Base-by-base conservation (phyloP, 2,329 filamentous ascomycete species). In the Ampelomyces quisqualis region DNA sequence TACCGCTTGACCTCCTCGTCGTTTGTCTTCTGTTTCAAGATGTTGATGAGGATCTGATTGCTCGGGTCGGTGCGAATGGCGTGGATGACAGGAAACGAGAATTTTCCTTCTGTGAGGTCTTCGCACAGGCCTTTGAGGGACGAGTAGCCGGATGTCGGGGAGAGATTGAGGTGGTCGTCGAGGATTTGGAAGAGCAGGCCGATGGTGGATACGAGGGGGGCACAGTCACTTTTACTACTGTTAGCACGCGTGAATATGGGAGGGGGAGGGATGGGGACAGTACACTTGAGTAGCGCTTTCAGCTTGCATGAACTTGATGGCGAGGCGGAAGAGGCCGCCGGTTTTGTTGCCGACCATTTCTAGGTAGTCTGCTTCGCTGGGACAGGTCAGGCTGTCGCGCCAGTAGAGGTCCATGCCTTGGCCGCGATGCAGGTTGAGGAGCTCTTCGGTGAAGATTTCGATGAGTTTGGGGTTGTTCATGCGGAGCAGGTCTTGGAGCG, bases 101-200 rank as follows among this genome's bases (percentile, higher is more conserved):
- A 96, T 76, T 97, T 97, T 50, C 91, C 91, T 73, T 97, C 93
- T 1, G 90, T 96, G 57, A 97, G 73, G 70, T 97, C 93, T 73
- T 97, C 91, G 69, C 88, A 95, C 55, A 95, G 80, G 34, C 91
- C 93, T 73, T 97, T 97, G 69, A 95, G 91, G 51, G 85, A 76
- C 24, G 83, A 84, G 74, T 96, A 96, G 60, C 60, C 67, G 2
- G 68, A 60, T 19, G 64, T 64, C 27, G 72, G 65, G 38, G 68
- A 70, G 29, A 98, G 81, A 67, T 97, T 97, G 68, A 90, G 82
- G 73, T 95, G 95, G 77, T 98, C 93, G 73, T 91, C 88, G 57
- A 87, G 81, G 70, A 95, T 93, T 70, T 95, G 89, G 76, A 90
- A 95, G 66, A 93, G 82, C 40, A 93, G 80, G 21, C 89, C 89